Evolutionary conservation across 2,329 filamentous ascomycete species (phyloP), one percentile per base, ranked within the genome.

Genomic region (Pyrenophora seminiperda): DNA sequence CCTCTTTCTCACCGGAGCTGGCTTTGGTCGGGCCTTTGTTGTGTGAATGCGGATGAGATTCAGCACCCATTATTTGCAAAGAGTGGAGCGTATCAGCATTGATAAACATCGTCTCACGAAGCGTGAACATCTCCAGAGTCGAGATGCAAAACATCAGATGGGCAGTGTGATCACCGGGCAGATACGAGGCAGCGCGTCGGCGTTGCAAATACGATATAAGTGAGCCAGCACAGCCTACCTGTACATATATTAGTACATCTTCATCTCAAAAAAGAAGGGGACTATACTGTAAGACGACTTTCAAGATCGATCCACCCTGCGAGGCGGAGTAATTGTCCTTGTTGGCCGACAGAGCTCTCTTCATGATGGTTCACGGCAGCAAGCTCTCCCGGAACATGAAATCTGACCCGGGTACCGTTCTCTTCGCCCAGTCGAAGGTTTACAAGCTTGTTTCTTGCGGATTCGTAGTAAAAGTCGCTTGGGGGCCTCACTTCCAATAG

Each of bases 211-310:
- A 90, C 4, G 83, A 81, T n/a, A 97, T 75, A 2, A 97, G 76
- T 19, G 92, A 92, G n/a, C 92, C 91, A 19, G 88, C 89, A 73
- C 94, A 97, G 3, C 90, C 89, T 39, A 96, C 78, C 77, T 86
- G 48, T n/a, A 4, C 7, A 47, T 27, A 5, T 41, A n/a, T 65
- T 34, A 57, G 47, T 20, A 43, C 31, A 15, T 24, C 1, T 14
- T 24, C 22, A 3, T 18, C 14, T 11, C 20, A 15, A 17, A 1
- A 6, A 7, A 10, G 10, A 34, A 31, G 4, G 15, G 11, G 5
- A 10, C 3, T 53, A 59, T 68, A 89, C 87, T 2, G 91, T 90
- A 10, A 89, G 69, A 5, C 74, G 77, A 61, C 88, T 93, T 2
- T 93, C 87, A 45, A 94, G 75, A 63, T 95, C 86, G 53, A 96